phyloP scores from a whole-genome alignment of 768 basidiomycete species.

The Rhodotorula kratochvilovae region DNA sequence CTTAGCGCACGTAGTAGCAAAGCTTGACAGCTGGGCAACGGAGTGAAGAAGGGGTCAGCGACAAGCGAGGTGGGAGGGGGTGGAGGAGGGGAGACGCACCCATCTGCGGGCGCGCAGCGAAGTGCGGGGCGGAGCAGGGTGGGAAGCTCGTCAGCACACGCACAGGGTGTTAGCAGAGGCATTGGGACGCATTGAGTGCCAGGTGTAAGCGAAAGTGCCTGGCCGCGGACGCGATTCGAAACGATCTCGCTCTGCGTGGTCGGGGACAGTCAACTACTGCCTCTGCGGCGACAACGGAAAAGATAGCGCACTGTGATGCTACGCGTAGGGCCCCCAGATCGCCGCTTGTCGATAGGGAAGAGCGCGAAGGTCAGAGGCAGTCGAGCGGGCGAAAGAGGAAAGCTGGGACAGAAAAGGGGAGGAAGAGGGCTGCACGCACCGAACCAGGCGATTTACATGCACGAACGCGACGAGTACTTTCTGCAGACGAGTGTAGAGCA shows the following conservation, averaged over 20 bases:
- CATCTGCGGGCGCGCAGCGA: too few relatives aligned
- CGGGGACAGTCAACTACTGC: too few relatives aligned
- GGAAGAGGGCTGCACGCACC: conserved; percentile 46
- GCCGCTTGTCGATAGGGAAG: conserved; percentile 39
- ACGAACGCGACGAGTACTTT: conserved; percentile 32
- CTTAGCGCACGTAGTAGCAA: conserved; percentile 53
- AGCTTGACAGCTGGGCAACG: conserved; percentile 55
- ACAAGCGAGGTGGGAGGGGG: conserved; percentile 46
- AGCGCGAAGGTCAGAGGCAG: too few relatives aligned
- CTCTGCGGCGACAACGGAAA: too few relatives aligned
- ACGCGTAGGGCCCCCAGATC: conserved; percentile 55
- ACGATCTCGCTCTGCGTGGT: conserved; percentile 1
- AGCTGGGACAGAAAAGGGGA: too few relatives aligned
- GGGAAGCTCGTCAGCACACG: too few relatives aligned
- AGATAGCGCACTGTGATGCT: conserved; percentile 52
- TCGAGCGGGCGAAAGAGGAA: too few relatives aligned
- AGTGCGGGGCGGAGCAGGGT: conserved; percentile 53
- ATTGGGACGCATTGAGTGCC: conserved; percentile 61
- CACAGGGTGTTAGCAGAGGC: too few relatives aligned
- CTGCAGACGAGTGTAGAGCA: too few relatives aligned
- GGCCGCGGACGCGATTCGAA: conserved; percentile 54
- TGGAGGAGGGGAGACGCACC: conserved; percentile 59
- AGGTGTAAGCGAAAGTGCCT: conserved; percentile 69
- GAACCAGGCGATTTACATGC: conserved; percentile 47
- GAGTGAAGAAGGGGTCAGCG: background rate